Evolutionary conservation across 305 asterid species (phyloP).

Genomic region (Euphrasia arctica): DNA sequence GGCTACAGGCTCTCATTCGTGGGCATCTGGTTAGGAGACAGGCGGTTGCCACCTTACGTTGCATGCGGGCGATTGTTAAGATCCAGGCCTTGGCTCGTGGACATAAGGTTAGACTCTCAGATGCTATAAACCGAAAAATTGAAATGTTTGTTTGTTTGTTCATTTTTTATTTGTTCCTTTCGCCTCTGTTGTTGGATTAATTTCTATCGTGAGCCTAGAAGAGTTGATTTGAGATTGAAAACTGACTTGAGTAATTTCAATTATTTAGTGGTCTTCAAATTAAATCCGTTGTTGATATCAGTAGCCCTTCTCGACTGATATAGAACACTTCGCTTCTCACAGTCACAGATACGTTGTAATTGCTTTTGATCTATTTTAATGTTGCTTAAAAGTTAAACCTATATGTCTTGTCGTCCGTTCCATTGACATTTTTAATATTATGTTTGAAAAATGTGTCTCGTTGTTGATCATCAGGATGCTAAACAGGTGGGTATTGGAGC

Average conservation of each 20-base stretch:
- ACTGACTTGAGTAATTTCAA: not conserved
- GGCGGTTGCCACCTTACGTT: constrained; percentile 80
- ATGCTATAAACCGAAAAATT: not conserved
- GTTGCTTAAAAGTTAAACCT: no score
- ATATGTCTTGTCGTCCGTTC: no score
- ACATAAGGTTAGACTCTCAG: constrained; percentile 52
- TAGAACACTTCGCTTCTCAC: not conserved
- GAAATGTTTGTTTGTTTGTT: constrained; percentile 1
- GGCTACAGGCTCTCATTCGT: constrained; percentile 97
- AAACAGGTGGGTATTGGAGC: constrained; percentile 39
- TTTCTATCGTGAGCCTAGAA: no score
- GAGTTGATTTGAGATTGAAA: not conserved
- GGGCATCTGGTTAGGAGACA: constrained; percentile 98
- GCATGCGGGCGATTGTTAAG: constrained; percentile 82
- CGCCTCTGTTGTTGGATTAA: no score
- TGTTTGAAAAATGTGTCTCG: not conserved
- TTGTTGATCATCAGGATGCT: constrained; percentile 33
- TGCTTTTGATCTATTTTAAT: no score
- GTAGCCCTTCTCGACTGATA: not conserved
- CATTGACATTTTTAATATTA: not conserved
- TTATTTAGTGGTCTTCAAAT: no score
- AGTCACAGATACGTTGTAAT: no score
- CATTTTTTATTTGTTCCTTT: not conserved
- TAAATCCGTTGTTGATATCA: not conserved
- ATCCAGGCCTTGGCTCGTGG: constrained; percentile 92